Evolutionary conservation across 495 filamentous ascomycete genomes (phyloP).

Genomic region (Penicillium desertorum): DNA sequence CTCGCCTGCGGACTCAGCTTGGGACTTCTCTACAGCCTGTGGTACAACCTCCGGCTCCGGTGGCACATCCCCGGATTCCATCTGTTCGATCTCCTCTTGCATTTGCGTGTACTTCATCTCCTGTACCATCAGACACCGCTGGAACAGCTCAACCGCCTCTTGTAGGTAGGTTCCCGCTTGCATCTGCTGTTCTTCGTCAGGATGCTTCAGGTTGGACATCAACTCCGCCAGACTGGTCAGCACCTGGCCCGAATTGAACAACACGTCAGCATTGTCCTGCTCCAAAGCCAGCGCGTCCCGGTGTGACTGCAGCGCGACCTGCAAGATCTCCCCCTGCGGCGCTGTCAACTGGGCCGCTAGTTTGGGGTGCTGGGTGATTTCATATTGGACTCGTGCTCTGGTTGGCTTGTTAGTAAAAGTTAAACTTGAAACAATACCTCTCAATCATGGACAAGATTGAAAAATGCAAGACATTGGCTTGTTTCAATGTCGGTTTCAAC

Average conservation of each 20-base stretch:
- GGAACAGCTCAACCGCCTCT: conserved; percentile 63
- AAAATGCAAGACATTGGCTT: background rate
- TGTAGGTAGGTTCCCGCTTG: conserved; percentile 52
- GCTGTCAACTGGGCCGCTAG: conserved; percentile 54
- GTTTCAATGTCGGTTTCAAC: background rate
- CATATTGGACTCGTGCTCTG: conserved; percentile 64
- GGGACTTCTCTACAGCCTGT: conserved; percentile 15
- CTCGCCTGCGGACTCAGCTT: conserved; percentile 28
- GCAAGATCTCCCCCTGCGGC: conserved; percentile 51
- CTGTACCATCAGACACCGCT: conserved; percentile 59
- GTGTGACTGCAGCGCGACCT: conserved; percentile 59
- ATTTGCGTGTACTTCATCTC: conserved; percentile 56
- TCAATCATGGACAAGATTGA: conserved; percentile 14
- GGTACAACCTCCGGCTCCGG: conserved; percentile 20
- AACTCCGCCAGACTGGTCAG: conserved; percentile 63
- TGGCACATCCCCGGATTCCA: conserved; percentile 39
- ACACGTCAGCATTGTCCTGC: conserved; percentile 60
- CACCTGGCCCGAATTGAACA: conserved; percentile 71
- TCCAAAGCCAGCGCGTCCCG: conserved; percentile 57
- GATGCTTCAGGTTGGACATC: conserved; percentile 48
- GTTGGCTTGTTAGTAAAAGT: background rate
- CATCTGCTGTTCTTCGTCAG: conserved; percentile 39
- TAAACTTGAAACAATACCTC: conserved; percentile 9
- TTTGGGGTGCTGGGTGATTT: conserved; percentile 60
- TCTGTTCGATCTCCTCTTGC: conserved; percentile 44